Conservation (phyloP, 202 grass and related monocot genomes). For the Saccharum hybrid region DNA sequence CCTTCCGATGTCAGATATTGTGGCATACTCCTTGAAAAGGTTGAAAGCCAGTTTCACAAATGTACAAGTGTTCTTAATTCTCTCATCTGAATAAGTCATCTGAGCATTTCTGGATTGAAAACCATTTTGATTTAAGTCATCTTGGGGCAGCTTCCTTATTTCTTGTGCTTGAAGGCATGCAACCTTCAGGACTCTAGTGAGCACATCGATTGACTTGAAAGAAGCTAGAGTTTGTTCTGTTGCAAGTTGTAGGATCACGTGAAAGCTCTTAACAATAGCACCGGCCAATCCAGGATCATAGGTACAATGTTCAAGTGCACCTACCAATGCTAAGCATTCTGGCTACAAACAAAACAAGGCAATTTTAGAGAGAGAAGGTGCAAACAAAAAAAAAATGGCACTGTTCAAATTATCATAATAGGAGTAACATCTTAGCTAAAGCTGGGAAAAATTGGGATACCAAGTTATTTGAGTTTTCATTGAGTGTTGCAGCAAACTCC, state of each 20-base stretch:
- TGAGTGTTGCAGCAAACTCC: constrained; percentile 92
- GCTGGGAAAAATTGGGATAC: constrained; percentile 52
- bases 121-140: constrained; percentile 56
- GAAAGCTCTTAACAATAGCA: constrained; percentile 88
- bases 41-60: constrained; percentile 87
- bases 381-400: constrained; percentile 36
- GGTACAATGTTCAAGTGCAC: constrained; percentile 68
- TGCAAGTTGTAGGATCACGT: constrained; percentile 80
- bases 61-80: constrained; percentile 50
- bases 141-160: constrained; percentile 58
- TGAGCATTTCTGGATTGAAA: constrained; percentile 38
- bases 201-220: constrained; percentile 75
- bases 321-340: constrained; percentile 83
- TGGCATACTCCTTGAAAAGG: constrained; percentile 82
- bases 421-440: constrained; percentile 26
- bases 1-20: constrained; percentile 75
- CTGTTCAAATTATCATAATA: constrained; percentile 23
- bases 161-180: constrained; percentile 79
- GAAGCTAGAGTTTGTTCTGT: constrained; percentile 79
- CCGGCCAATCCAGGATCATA: constrained; percentile 67
- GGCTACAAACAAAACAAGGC: constrained; percentile 69
- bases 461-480: constrained; percentile 87
- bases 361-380: constrained; percentile 37
- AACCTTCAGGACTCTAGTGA: constrained; percentile 80
- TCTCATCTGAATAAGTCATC: constrained; percentile 44